phyloP scores from a whole-genome alignment of 257 asterid species.

The Ocimum tenuiflorum region DNA sequence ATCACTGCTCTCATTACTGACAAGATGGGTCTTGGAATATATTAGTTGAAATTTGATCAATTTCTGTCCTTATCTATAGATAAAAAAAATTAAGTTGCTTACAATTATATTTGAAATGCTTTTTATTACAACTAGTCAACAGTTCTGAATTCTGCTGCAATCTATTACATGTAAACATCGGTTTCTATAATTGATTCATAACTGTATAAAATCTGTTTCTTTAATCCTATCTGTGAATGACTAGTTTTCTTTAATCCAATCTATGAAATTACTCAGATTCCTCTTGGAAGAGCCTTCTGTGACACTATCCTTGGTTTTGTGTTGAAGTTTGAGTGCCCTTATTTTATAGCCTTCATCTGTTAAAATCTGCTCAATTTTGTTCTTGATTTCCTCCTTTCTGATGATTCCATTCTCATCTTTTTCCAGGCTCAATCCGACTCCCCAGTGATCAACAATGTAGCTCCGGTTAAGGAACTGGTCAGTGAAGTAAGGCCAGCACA shows the following conservation, averaged over 20 bases:
- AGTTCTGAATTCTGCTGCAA: too few species aligned
- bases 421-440: constrained; percentile 28
- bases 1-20: too few species aligned
- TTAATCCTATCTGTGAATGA: too few species aligned
- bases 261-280: constrained; percentile 27
- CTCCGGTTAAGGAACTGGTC: constrained; percentile 40
- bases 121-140: too few species aligned
- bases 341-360: constrained; percentile 16
- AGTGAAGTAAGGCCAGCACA: constrained; percentile 56
- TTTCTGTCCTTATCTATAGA: too few species aligned
- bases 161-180: too few species aligned
- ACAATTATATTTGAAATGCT: too few species aligned
- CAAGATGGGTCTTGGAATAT: too few species aligned
- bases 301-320: constrained; percentile 15
- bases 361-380: constrained; percentile 30
- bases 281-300: constrained; percentile 24
- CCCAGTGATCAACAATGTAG: constrained; percentile 43
- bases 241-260: constrained; percentile 33
- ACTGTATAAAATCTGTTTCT: too few species aligned
- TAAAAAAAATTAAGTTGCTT: constrained; percentile 29
- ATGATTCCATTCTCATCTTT: constrained; percentile 28
- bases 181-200: too few species aligned
- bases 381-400: constrained; percentile 14
- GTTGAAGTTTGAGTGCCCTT: constrained; percentile 33
- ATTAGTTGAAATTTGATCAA: not conserved